These are phyloP conservation scores for Metschnikowia cubensis DNA, from an alignment of 805 yeast genomes.

Conservation along the genomic window DNA sequence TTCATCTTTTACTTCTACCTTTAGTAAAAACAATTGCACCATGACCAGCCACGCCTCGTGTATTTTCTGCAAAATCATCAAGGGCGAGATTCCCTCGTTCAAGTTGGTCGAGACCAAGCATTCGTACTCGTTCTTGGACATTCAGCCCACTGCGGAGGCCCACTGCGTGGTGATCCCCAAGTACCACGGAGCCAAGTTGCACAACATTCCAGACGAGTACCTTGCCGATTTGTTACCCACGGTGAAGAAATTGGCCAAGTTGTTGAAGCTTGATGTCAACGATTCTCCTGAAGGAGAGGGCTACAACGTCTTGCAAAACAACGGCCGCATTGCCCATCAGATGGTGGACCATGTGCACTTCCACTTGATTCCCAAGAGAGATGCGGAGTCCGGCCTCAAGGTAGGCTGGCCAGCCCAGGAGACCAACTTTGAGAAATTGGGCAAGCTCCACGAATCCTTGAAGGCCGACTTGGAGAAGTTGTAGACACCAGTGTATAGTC, in stretches of 20 bases:
- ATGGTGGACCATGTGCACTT: conserved; percentile 94
- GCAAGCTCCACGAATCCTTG: conserved; percentile 61
- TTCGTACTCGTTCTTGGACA: conserved; percentile 83
- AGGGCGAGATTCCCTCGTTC: conserved; percentile 93
- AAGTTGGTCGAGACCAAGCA: conserved; percentile 83
- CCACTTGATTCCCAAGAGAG: conserved; percentile 90
- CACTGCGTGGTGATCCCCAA: conserved; percentile 91
- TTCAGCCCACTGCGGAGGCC: conserved; percentile 87
- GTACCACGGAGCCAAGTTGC: conserved; percentile 88
- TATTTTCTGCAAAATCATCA: conserved; percentile 90
- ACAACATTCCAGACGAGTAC: conserved; percentile 88
- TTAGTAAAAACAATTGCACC: not conserved
- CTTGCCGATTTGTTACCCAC: conserved; percentile 82
- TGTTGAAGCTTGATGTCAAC: conserved; percentile 59
- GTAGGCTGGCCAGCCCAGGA: conserved; percentile 94
- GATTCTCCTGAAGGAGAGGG: conserved; percentile 65
- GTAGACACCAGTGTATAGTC: not conserved
- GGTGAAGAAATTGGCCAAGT: conserved; percentile 78
- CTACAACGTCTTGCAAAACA: conserved; percentile 87
- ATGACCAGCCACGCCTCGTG: conserved; percentile 56
- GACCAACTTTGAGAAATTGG: conserved; percentile 71
- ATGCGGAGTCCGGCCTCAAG: conserved; percentile 65
- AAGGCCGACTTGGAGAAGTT: conserved; percentile 22
- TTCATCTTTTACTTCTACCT: too few species aligned
- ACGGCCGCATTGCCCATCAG: conserved; percentile 94